phyloP scores from a whole-genome alignment of 1,139 yeast species.

The Yamadazyma triangularis region DNA sequence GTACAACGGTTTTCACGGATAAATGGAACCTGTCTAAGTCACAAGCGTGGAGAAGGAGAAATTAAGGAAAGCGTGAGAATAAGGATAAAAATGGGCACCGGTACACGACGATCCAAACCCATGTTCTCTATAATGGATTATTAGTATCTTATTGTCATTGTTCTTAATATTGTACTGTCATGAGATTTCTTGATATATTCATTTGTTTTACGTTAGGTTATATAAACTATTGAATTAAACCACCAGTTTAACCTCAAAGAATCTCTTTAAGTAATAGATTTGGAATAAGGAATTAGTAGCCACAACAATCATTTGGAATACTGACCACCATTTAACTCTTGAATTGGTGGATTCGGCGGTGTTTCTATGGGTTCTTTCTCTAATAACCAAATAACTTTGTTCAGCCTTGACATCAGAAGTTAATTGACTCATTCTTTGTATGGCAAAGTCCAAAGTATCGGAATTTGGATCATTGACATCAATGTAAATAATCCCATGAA shows the following conservation, averaged over 20 bases:
- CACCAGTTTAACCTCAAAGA: constrained; percentile 90
- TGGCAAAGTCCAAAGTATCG: constrained; percentile 82
- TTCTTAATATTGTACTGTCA: too few species aligned
- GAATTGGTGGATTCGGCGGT: constrained; percentile 97
- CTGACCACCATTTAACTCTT: constrained; percentile 97
- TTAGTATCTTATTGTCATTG: too few species aligned
- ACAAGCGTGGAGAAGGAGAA: too few species aligned
- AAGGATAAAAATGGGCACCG: too few species aligned
- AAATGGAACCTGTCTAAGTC: too few species aligned
- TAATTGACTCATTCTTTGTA: constrained; percentile 68
- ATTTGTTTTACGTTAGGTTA: too few species aligned
- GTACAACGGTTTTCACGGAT: too few species aligned
- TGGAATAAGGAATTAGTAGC: constrained; percentile 87
- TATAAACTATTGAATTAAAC: constrained; percentile 39
- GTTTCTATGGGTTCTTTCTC: constrained; percentile 97
- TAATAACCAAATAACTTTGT: constrained; percentile 85
- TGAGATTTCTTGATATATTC: too few species aligned
- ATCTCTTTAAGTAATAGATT: constrained; percentile 87
- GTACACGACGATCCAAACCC: too few species aligned
- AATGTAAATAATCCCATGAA: constrained; percentile 87
- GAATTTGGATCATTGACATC: constrained; percentile 80
- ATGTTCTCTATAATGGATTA: too few species aligned
- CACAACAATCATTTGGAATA: constrained; percentile 84
- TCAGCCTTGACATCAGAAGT: constrained; percentile 89
- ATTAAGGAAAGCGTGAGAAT: too few species aligned